Percentiles rank a stretch among this genome's conserved stretches.
phyloP scores from a whole-genome alignment of 495 filamentous ascomycete genomes.

The Aspergillus steynii region DNA sequence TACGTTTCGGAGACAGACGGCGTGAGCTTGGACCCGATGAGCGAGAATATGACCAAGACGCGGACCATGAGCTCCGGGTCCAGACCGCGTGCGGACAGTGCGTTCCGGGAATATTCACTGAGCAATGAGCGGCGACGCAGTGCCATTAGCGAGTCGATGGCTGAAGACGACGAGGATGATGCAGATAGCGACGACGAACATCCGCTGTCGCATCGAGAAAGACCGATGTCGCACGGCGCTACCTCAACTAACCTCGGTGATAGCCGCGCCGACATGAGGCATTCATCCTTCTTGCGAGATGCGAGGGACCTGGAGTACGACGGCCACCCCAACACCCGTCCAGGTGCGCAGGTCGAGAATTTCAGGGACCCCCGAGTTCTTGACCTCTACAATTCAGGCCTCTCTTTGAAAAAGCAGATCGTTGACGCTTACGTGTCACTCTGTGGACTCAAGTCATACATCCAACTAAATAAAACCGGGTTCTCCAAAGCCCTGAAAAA shows the following conservation, averaged over 20 bases:
- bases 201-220: slow-evolving; percentile 15
- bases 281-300: slow-evolving; percentile 34
- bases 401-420: slow-evolving; percentile 87
- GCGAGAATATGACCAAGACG: slow-evolving; percentile 47
- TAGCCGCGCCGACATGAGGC: slow-evolving; percentile 48
- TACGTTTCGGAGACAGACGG: slow-evolving; percentile 66
- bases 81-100: slow-evolving; percentile 43
- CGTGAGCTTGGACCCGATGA: slow-evolving; percentile 54
- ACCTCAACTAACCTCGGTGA: slow-evolving; percentile 34
- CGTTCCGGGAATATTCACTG: slow-evolving; percentile 46
- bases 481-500: slow-evolving; percentile 97
- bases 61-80: slow-evolving; percentile 42
- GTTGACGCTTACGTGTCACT: slow-evolving; percentile 86
- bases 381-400: slow-evolving; percentile 72
- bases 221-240: slow-evolving; percentile 31
- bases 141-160: slow-evolving; percentile 46
- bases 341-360: slow-evolving; percentile 53
- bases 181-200: slow-evolving; percentile 52
- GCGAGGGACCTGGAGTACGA: slow-evolving; percentile 14
- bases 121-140: slow-evolving; percentile 45
- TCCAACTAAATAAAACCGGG: slow-evolving; percentile 94
- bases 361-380: slow-evolving; percentile 71
- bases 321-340: slow-evolving; percentile 23
- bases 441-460: slow-evolving; percentile 94
- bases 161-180: slow-evolving; percentile 65